These are phyloP conservation scores for Neofusicoccum cordaticola DNA, from an alignment of 2,329 filamentous ascomycete genomes.

Conservation along the genomic window DNA sequence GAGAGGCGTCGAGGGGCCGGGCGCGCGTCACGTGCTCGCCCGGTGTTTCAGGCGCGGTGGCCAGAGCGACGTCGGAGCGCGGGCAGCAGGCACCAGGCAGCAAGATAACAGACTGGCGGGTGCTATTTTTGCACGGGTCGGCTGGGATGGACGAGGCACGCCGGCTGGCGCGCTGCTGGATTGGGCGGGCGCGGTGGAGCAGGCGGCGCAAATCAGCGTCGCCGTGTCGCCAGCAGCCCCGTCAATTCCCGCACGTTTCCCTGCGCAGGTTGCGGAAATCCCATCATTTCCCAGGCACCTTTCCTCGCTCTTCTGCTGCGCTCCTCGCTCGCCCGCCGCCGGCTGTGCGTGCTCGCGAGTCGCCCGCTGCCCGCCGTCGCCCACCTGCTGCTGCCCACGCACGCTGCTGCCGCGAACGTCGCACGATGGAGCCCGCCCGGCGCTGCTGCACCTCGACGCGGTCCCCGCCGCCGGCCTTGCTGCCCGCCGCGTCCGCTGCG, in stretches of 20 bases:
- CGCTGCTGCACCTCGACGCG: neutral
- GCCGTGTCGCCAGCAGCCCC: neutral
- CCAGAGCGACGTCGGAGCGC: neutral
- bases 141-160: neutral
- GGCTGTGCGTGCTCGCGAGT: neutral
- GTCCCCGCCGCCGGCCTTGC: neutral
- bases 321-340: slow-evolving; percentile 6
- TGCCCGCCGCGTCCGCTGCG: slow-evolving; percentile 7
- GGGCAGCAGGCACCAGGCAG: neutral
- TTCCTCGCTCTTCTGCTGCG: slow-evolving; percentile 11
- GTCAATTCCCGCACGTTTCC: neutral
- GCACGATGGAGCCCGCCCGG: neutral
- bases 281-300: slow-evolving; percentile 5
- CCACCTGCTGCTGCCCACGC: neutral
- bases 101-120: neutral
- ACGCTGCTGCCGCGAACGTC: neutral
- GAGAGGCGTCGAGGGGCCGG: neutral
- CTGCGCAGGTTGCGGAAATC: neutral
- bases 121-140: slow-evolving; percentile 1
- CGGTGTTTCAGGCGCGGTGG: slow-evolving; percentile 2
- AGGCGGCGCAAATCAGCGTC: neutral
- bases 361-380: neutral
- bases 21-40: neutral
- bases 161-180: neutral
- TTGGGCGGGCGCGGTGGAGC: neutral